Evolutionary conservation across 371 early-diverging fungal species (phyloP).

Genomic region (Rhizopus delemar): DNA sequence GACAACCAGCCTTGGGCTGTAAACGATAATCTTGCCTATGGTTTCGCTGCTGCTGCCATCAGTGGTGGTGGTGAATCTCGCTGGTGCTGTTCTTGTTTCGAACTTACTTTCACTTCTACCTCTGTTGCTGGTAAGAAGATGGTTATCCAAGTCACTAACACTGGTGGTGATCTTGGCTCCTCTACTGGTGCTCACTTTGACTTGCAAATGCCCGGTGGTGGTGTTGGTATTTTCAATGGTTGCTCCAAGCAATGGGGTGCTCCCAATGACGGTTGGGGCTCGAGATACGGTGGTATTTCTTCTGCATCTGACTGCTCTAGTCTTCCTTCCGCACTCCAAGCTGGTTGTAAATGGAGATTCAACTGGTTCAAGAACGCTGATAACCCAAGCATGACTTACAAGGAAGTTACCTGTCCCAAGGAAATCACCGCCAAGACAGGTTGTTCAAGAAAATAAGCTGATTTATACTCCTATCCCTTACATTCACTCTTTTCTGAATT

Average conservation of each 20-base stretch:
- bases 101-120: conserved; percentile 43
- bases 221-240: conserved; percentile 51
- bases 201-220: conserved; percentile 51
- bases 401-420: conserved; percentile 46
- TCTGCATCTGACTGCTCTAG: conserved; percentile 26
- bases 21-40: conserved; percentile 43
- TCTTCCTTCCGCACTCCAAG: conserved; percentile 42
- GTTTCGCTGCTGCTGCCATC: conserved; percentile 49
- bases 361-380: conserved; percentile 48
- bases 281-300: conserved; percentile 44
- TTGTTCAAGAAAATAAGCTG: conserved; percentile 31
- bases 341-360: conserved; percentile 47
- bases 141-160: conserved; percentile 54
- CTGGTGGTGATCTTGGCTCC: conserved; percentile 42
- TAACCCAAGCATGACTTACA: conserved; percentile 42
- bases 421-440: conserved; percentile 36
- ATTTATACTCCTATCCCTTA: no score
- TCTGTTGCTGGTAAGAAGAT: conserved; percentile 42
- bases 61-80: conserved; percentile 30
- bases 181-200: conserved; percentile 37
- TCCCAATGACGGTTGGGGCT: conserved; percentile 42
- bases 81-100: conserved; percentile 50
- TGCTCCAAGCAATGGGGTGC: conserved; percentile 42
- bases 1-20: conserved; percentile 51
- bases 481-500: no score